These are phyloP conservation scores for Phytophthora crassamura DNA, from an alignment of 352 stramenopile species.

Conservation along the genomic window DNA sequence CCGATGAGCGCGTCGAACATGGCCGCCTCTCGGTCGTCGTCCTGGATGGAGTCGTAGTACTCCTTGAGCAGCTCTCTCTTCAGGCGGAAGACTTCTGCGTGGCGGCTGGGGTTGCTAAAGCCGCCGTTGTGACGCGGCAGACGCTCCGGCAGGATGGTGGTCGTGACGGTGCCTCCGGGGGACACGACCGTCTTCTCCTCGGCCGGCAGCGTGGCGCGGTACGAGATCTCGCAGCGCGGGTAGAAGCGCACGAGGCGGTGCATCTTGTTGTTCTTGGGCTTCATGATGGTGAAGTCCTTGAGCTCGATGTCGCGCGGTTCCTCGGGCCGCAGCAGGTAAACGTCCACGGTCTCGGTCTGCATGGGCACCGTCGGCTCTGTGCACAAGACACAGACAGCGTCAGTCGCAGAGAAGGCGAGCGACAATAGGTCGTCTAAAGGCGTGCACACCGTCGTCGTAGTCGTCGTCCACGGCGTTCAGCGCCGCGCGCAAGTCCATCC, in stretches of 20 bases:
- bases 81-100: constrained; percentile 75
- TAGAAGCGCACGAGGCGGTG: constrained; percentile 74
- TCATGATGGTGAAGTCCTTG: constrained; percentile 87
- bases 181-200: constrained; percentile 68
- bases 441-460: constrained; percentile 25
- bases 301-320: constrained; percentile 67
- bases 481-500: constrained; percentile 35
- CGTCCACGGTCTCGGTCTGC: constrained; percentile 69
- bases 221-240: constrained; percentile 74
- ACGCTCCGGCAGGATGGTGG: constrained; percentile 47
- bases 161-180: constrained; percentile 57
- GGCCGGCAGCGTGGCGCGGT: constrained; percentile 62
- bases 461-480: constrained; percentile 37
- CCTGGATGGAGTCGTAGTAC: constrained; percentile 49
- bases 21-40: constrained; percentile 41
- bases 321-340: constrained; percentile 76
- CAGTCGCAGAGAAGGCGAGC: background rate
- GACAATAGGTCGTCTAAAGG: background rate
- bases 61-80: constrained; percentile 70
- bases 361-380: constrained; percentile 28
- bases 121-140: constrained; percentile 70
- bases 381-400: too few species aligned
- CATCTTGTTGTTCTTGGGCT: constrained; percentile 83
- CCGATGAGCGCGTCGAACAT: constrained; percentile 46
- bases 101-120: constrained; percentile 77